Evolutionary conservation across 768 basidiomycete species (phyloP), one percentile per base, ranked within the genome.

Genomic region (Tulasnella sp.): DNA sequence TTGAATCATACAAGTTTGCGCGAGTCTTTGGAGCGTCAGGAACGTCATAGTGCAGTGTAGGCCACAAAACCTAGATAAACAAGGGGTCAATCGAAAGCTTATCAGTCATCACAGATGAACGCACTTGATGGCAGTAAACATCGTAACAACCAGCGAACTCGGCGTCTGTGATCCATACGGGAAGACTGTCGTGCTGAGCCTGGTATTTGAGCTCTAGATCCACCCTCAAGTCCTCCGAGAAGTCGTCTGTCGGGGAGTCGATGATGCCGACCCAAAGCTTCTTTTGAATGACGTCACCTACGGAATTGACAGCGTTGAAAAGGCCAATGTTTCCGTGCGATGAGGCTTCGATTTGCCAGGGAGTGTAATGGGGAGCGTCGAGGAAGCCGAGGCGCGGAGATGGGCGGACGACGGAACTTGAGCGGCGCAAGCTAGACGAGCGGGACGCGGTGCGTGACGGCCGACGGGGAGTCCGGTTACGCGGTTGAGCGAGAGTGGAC

Each of bases 11-110:
- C 67, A 85, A 87, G 36, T 77, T 57, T 67, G 63, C 65, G 61
- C 85, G 88, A 0, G 83, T 89, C 70, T 86, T 88, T 0, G 87
- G 87, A 0, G 87, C 88, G 64, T 90, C 87, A 2, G 87, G 87
- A 46, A 90, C 78, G 8, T 84, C 83, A 63, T 88, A 91, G 67
- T 91, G 88, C 15, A 92, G 71, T 61, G 82, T 84, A 0, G 88
- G 88, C 88, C 88, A 92, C 27, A 91, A 75, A 15, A 91, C 86
- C 68, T 73, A 21, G 6, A 40, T n/a, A 29, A 31, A 29, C 35
- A 12, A 17, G 31, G 59, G 49, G 17, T 60, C 8, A 23, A 35
- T 15, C 14, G 25, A 52, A 51, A 27, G 32, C 2, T 21, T 17
- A 0, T 9, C 6, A 46, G 1, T 17, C 19, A 31, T 60, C 61